Conservation (phyloP, 495 filamentous ascomycete species). For the Podospora didyma region DNA sequence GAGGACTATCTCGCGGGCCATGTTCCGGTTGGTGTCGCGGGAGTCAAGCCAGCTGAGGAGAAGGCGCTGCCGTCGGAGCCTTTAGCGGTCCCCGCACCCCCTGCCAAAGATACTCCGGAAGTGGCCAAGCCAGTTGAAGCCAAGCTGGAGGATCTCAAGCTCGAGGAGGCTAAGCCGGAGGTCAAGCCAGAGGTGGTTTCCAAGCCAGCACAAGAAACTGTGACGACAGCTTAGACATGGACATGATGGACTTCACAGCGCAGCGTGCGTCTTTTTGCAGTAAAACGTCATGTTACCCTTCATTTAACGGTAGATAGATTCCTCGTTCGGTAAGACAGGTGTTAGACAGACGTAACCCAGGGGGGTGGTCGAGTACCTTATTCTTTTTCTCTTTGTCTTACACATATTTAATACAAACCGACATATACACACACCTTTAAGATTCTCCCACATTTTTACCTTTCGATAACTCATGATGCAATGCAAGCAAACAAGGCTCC, state of each 20-base stretch:
- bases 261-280: background rate
- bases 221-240: background rate
- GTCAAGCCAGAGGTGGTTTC: too few relatives aligned
- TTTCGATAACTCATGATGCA: too few relatives aligned
- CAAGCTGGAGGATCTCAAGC: background rate
- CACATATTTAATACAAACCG: too few relatives aligned
- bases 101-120: background rate
- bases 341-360: too few relatives aligned
- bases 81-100: background rate
- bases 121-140: background rate
- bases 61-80: background rate
- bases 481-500: background rate
- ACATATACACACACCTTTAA: too few relatives aligned
- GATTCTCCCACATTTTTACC: too few relatives aligned
- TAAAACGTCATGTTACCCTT: too few relatives aligned
- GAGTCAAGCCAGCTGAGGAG: background rate
- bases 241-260: background rate
- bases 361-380: too few relatives aligned
- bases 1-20: slow-evolving; percentile 64
- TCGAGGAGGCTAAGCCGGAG: background rate
- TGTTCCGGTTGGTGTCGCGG: slow-evolving; percentile 17
- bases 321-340: too few relatives aligned
- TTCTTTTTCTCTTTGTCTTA: too few relatives aligned
- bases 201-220: background rate
- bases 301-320: too few relatives aligned